A percentile compares a stretch with the other conserved stretches of the same genome.
Conservation (phyloP, 768 basidiomycete species). For the Lactarius hengduanensis region DNA sequence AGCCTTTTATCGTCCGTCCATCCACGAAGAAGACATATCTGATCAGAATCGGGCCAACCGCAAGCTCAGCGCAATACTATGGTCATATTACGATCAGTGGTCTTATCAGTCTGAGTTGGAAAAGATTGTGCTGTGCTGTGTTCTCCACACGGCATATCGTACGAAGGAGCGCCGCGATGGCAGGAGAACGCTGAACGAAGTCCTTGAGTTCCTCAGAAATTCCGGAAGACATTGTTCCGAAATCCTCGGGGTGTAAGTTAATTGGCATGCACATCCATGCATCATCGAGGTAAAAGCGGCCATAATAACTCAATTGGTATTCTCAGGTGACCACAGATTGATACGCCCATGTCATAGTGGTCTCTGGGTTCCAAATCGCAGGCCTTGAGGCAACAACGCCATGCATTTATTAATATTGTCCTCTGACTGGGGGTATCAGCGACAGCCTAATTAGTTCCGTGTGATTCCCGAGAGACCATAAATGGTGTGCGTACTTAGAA, state of each 20-base stretch:
- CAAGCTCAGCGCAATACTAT: slow-evolving; percentile 13
- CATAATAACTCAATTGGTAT: neutral
- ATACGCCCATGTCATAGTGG: slow-evolving; percentile 1
- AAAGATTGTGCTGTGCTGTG: neutral
- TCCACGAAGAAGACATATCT: neutral
- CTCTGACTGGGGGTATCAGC: neutral
- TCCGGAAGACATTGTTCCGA: slow-evolving; percentile 5
- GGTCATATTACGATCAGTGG: neutral
- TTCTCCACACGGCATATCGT: slow-evolving; percentile 11
- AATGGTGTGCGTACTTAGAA: neutral
- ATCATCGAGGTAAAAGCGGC: neutral
- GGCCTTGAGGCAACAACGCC: neutral
- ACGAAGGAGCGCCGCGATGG: slow-evolving; percentile 3
- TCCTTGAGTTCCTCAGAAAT: neutral
- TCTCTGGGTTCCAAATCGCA: neutral
- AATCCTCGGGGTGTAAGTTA: neutral
- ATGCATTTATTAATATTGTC: neutral
- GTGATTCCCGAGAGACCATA: neutral
- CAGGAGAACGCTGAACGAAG: slow-evolving; percentile 4
- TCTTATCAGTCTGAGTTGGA: slow-evolving; percentile 18
- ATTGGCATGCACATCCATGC: neutral
- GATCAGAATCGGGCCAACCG: neutral
- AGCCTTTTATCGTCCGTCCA: slow-evolving; percentile 2
- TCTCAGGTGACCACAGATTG: neutral
- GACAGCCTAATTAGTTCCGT: neutral